These are phyloP conservation scores for Neofusicoccum laricinum DNA, from an alignment of 2,329 filamentous ascomycete genomes.

Conservation along the genomic window DNA sequence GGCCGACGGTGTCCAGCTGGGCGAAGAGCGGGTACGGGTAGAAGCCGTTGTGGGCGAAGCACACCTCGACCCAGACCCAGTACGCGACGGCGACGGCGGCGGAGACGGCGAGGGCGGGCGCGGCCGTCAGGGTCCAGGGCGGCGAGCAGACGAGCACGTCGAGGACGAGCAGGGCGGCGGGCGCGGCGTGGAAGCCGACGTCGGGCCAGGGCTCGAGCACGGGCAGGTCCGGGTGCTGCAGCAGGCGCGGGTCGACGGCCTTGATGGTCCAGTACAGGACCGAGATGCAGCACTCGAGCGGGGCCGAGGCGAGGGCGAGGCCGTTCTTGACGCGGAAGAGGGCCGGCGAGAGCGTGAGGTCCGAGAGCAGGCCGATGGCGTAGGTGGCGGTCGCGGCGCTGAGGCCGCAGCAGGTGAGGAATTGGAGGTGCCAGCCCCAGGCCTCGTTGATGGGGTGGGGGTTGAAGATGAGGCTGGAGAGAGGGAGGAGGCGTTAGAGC, in stretches of 20 bases:
- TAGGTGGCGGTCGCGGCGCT: conserved; percentile 61
- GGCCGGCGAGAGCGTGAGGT: conserved; percentile 56
- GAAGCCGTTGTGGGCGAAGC: conserved; percentile 65
- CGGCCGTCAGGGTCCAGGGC: conserved; percentile 64
- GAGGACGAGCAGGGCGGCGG: conserved; percentile 60
- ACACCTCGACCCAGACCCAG: conserved; percentile 75
- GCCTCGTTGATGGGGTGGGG: conserved; percentile 7
- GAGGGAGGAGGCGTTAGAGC: conserved; percentile 17
- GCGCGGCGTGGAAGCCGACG: conserved; percentile 58
- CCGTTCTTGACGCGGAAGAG: conserved; percentile 67
- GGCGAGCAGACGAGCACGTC: conserved; percentile 69
- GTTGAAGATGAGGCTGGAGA: background rate
- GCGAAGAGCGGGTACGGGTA: conserved; percentile 88
- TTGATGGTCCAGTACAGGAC: conserved; percentile 71
- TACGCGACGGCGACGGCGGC: conserved; percentile 62
- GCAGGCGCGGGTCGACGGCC: conserved; percentile 26
- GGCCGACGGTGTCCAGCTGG: conserved; percentile 62
- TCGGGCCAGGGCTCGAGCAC: conserved; percentile 23
- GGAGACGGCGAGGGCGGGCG: conserved; percentile 59
- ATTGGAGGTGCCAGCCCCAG: conserved; percentile 66
- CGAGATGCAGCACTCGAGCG: conserved; percentile 68
- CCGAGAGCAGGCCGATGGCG: conserved; percentile 59
- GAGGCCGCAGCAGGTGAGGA: conserved; percentile 64
- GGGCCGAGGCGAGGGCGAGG: conserved; percentile 63
- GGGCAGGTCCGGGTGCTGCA: conserved; percentile 10